These are phyloP conservation scores for Thelonectria blattea DNA, from an alignment of 2,329 filamentous ascomycete species.

Conservation along the genomic window DNA sequence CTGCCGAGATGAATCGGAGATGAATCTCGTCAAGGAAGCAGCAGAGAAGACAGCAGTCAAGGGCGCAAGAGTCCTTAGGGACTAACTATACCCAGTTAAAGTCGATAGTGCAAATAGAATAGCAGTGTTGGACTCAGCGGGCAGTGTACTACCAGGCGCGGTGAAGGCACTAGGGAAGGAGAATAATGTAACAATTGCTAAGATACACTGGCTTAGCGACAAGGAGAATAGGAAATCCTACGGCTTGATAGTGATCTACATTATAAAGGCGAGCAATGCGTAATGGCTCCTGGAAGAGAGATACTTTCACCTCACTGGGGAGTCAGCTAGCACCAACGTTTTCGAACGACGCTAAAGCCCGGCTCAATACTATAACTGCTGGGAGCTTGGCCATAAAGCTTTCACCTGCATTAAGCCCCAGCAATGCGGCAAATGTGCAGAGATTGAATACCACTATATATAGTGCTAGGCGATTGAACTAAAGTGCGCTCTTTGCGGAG, in stretches of 20 bases:
- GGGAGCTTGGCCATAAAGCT: conserved; percentile 6
- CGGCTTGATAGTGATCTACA: conserved; percentile 31
- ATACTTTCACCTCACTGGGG: conserved; percentile 14
- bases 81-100: conserved; percentile 33
- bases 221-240: conserved; percentile 30
- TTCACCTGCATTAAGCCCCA: neutral
- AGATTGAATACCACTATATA: neutral
- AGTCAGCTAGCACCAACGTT: conserved; percentile 14
- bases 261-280: neutral
- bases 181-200: conserved; percentile 33
- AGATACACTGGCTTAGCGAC: conserved; percentile 35
- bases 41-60: neutral
- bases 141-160: conserved; percentile 21
- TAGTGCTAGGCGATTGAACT: neutral
- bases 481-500: neutral
- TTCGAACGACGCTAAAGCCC: conserved; percentile 1
- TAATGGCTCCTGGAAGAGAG: neutral
- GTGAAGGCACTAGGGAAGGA: conserved; percentile 29
- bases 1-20: neutral
- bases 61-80: conserved; percentile 1
- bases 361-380: conserved; percentile 14
- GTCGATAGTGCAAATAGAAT: conserved; percentile 32
- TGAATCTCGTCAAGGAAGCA: neutral
- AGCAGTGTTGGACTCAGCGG: conserved; percentile 28
- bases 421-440: neutral